phyloP scores from a whole-genome alignment of 345 rosid species.

The Camelina laxa region DNA sequence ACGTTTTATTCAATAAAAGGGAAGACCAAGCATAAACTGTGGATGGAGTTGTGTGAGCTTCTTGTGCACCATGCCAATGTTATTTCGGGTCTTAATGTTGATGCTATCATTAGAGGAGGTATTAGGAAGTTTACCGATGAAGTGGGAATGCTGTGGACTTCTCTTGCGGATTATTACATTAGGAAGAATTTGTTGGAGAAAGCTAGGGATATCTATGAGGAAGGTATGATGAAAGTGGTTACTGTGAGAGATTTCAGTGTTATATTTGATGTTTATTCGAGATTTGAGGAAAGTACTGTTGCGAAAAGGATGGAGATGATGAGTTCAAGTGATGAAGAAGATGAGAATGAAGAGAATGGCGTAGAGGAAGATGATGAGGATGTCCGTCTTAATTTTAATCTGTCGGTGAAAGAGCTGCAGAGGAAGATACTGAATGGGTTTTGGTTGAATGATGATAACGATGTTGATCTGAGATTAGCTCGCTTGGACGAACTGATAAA shows the following conservation, averaged over 20 bases:
- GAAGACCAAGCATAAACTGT: conserved; percentile 83
- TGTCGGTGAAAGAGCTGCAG: conserved; percentile 65
- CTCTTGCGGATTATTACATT: conserved; percentile 93
- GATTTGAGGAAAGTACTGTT: conserved; percentile 84
- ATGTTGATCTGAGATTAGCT: conserved; percentile 86
- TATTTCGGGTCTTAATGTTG: conserved; percentile 91
- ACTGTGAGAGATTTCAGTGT: conserved; percentile 95
- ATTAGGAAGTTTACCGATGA: conserved; percentile 92
- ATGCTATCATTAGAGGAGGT: conserved; percentile 95
- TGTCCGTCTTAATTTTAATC: conserved; percentile 61
- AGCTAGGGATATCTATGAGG: conserved; percentile 92
- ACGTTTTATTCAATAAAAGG: conserved; percentile 82
- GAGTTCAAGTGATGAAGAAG: conserved; percentile 70
- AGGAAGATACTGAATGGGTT: conserved; percentile 79
- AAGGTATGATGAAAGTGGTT: conserved; percentile 93
- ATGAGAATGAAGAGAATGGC: conserved; percentile 55
- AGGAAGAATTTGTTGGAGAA: conserved; percentile 86
- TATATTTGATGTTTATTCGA: conserved; percentile 82
- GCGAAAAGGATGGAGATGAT: conserved; percentile 70
- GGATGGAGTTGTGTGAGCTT: conserved; percentile 94
- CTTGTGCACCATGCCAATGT: conserved; percentile 79
- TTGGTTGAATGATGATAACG: conserved; percentile 88
- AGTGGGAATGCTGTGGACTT: conserved; percentile 95
- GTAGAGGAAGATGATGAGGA: conserved; percentile 68
- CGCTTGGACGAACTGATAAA: conserved; percentile 75